Evolutionary conservation across 257 asterid species (phyloP), one percentile per base, ranked within the genome.

Genomic region (Rubia yunnanensis): DNA sequence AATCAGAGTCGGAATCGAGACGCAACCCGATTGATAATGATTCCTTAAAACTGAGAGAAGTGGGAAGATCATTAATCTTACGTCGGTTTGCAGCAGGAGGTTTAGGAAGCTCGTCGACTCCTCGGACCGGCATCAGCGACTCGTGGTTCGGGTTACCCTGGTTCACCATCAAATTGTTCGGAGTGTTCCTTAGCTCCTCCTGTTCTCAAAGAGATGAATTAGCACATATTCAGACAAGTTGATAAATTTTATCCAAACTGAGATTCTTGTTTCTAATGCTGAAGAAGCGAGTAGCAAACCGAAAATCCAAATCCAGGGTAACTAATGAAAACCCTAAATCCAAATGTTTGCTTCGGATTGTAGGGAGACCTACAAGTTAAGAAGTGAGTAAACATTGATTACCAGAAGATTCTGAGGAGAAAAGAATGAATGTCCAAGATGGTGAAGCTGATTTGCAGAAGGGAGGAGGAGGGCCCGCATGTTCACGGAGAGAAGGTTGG

Each of bases 321-420:
- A n/a, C n/a, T n/a, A n/a, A 49, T 56, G 13, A 22, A 64, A 77
- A 79, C 71, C 77, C 76, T 78, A 78, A 64, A 28, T 31, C 6
- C 8, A 44, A 23, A 20, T 23, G 63, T 23, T 27, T 7, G 24
- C 17, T 10, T 5, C 22, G 39, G 39, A 35, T 35, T 4, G 39
- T 3, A 35, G 39, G 39, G 9, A 35, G 9, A 4, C 39, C 1
- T 48, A 5, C 14, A 23, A 10, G 8, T 26, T 0, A 10, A 9
- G 13, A 24, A 55, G 28, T 52, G 58, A 54, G 3, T 0, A 23
- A n/a, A 60, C 15, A 48, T 44, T 36, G 13, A 67, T 10, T 84
- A 90, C 97, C 91, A 86, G 80, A 58, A 90, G 95, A 82, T 88
- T 90, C 77, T 90, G 99, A 49, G 96, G 95, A 58, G 97, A 83